Evolutionary conservation across 2,329 filamentous ascomycete species (phyloP), one percentile per base, ranked within the genome.

Genomic region (Ceratocystis albifundus): DNA sequence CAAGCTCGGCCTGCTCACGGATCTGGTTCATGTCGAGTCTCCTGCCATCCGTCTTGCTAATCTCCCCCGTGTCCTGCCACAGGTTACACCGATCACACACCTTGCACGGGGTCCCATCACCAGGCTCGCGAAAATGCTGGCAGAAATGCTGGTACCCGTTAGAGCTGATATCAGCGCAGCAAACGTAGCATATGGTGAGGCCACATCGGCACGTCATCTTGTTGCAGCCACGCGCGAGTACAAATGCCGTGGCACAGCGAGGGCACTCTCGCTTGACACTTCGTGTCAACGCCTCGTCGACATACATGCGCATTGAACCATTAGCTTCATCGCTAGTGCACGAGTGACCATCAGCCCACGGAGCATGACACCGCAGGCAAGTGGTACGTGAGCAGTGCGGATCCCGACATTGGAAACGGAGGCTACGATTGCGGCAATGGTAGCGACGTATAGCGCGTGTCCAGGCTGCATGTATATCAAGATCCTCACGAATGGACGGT

Each of bases 181-280:
- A 99, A 61, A 97, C 85, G 73, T 99, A 99, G 75, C 94, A 99
- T 93, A 97, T 97, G 71, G 89, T 88, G 77, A 97, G 97, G 7
- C 94, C 94, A 76, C 94, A 99, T 17, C 91, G 86, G 74, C 94
- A 97, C 4, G 90, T 93, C 50, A 99, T 82, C 77, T 97, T 97
- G 79, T 99, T 99, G 82, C 94, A 99, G 72, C 94, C 94, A 30
- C 87, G 86, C 5, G 86, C 88, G 75, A 97, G 97, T 76, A 99
- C 89, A 74, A 97, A 97, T 17, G 87, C 89, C 8, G 92, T 89
- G 71, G 89, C 88, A 79, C 94, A 99, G 61, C 88, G 84, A 7
- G 94, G 94, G 74, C 94, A 99, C 8, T 94, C 93, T 63, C 94
- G 88, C 77, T 97, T 99, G 74, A 97, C 86, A 28, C 93, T 93